Conservation (phyloP, 768 basidiomycete species). For the Tylopilus balloui region DNA sequence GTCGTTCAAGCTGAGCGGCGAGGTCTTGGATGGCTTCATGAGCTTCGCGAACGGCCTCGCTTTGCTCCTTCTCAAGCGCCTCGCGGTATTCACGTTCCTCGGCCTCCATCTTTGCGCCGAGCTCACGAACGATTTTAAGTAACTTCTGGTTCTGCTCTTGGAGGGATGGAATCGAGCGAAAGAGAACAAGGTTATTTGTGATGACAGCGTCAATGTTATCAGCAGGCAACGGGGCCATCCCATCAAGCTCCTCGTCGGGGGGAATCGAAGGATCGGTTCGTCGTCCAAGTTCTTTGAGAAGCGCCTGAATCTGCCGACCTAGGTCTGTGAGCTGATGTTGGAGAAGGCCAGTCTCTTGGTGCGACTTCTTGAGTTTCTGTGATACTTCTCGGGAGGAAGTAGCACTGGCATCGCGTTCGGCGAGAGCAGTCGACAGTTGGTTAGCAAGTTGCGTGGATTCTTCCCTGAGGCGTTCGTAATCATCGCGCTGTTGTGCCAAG, state of each 20-base stretch:
- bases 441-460: slow-evolving; percentile 78
- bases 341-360: slow-evolving; percentile 61
- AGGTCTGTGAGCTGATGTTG: slow-evolving; percentile 78
- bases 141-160: slow-evolving; percentile 91
- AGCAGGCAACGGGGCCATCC: slow-evolving; percentile 42
- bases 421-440: slow-evolving; percentile 70
- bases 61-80: slow-evolving; percentile 66
- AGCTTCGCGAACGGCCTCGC: slow-evolving; percentile 80
- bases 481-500: slow-evolving; percentile 81
- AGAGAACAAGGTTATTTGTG: slow-evolving; percentile 83
- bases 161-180: slow-evolving; percentile 72
- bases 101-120: slow-evolving; percentile 80
- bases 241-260: slow-evolving; percentile 55
- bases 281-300: slow-evolving; percentile 78
- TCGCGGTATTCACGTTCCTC: slow-evolving; percentile 77
- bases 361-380: slow-evolving; percentile 57
- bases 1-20: slow-evolving; percentile 70
- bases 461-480: slow-evolving; percentile 78
- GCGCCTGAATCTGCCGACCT: slow-evolving; percentile 74
- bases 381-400: slow-evolving; percentile 51
- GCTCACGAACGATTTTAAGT: slow-evolving; percentile 74
- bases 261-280: slow-evolving; percentile 80
- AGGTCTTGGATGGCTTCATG: slow-evolving; percentile 81
- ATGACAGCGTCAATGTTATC: slow-evolving; percentile 75
- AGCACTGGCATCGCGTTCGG: slow-evolving; percentile 68